Conservation (phyloP, 371 early-diverging fungal species). For the Capillidium rhysosporum region DNA sequence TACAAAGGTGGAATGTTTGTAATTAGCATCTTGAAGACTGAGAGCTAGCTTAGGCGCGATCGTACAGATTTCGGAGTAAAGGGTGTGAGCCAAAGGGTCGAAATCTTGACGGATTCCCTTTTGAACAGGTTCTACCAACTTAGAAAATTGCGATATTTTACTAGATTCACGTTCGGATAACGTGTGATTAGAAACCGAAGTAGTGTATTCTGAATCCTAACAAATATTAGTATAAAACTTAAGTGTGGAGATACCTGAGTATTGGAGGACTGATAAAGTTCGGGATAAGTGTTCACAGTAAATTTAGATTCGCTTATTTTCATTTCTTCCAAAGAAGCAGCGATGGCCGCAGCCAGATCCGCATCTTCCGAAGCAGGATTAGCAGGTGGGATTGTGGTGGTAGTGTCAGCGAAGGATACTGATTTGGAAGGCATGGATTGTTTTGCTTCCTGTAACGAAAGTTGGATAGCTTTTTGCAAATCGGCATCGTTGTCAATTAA, state of each 20-base stretch:
- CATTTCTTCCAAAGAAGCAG: conserved; percentile 67
- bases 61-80: conserved; percentile 47
- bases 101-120: too few species aligned
- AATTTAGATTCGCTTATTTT: neutral
- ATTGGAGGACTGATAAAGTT: neutral
- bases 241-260: neutral
- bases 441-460: conserved; percentile 52
- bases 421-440: conserved; percentile 7
- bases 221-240: conserved; percentile 33
- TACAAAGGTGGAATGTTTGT: conserved; percentile 40
- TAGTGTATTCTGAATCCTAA: conserved; percentile 46
- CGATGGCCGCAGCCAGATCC: conserved; percentile 79
- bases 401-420: conserved; percentile 8
- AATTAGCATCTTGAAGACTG: conserved; percentile 35
- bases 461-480: conserved; percentile 63
- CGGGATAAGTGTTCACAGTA: neutral
- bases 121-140: conserved; percentile 1
- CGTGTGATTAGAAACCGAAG: conserved; percentile 41
- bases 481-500: conserved; percentile 44
- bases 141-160: conserved; percentile 9
- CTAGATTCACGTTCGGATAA: conserved; percentile 22
- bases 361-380: conserved; percentile 53
- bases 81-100: conserved; percentile 9
- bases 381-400: neutral
- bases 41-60: conserved; percentile 48